Base-by-base conservation (phyloP, 139 green algal genomes). In the Tetraselmis chui region DNA sequence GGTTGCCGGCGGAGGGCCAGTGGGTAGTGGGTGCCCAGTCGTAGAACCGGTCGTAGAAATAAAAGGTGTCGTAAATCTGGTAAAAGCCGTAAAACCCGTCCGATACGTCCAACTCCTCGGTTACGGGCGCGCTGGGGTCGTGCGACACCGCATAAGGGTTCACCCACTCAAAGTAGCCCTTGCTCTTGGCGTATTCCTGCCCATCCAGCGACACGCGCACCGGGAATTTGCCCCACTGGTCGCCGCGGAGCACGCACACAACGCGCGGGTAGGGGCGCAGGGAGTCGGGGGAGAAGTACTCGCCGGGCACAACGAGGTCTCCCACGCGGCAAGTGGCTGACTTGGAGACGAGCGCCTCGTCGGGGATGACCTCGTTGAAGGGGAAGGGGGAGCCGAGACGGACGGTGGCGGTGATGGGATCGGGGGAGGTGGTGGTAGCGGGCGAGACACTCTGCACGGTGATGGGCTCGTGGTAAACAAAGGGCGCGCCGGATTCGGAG, bases 31-130 rank as follows among this genome's bases (percentile, higher is more conserved):
- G 77, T 5, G 23, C 80, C 29, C 28, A 30, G 45, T 76, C 32
- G 27, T 83, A 79, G 45, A 79, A 83, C 24, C 27, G 28, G 77
- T 80, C 77, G 77, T 80, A 80, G 77, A 80, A 80, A 29, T 80
- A 80, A 29, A 80, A 80, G 77, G 77, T 80, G 59, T 83, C 80
- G 80, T 78, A 83, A 22, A 78, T 77, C 23, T 32, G 24, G 45
- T 83, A 83, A 59, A 79, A 83, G 18, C 74, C 80, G 45, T 83
- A 83, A 28, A 83, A 83, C 2, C 45, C 30, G 59, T 79, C 29
- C 26, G 25, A 25, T 11, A 67, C 29, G 11, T 23, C 77, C 25
- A 77, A 23, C 32, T 58, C 26, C 80, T 83, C 45, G 23, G 79
- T 82, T n/a, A 22, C 2, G 5, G 25, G 24, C 26, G 2, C 29